phyloP scores from a whole-genome alignment of 306 rosid species.

The Quillaja saponaria region DNA sequence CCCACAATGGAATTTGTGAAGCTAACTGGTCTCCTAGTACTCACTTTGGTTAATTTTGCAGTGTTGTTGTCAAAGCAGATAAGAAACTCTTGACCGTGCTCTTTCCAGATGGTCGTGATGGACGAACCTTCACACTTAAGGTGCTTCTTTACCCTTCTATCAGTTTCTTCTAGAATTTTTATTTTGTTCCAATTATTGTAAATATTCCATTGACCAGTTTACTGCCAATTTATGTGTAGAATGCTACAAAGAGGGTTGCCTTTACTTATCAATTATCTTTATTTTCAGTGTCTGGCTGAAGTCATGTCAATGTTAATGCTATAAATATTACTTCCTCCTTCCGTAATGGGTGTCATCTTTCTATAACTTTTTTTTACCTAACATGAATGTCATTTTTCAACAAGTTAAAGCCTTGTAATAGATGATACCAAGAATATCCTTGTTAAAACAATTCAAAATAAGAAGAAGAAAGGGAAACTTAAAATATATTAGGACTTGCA shows the following conservation, averaged over 20 bases:
- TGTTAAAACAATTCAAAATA: too few species aligned
- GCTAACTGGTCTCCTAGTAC: conserved; percentile 37
- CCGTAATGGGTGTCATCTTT: too few species aligned
- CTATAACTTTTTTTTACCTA: too few species aligned
- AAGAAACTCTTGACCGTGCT: conserved; percentile 92
- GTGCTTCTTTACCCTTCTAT: conserved; percentile 41
- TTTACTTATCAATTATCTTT: neutral
- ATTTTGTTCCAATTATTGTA: neutral
- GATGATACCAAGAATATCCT: too few species aligned
- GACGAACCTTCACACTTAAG: conserved; percentile 95
- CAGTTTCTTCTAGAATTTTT: neutral
- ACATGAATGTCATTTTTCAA: too few species aligned
- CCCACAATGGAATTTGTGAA: conserved; percentile 14
- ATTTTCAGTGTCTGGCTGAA: conserved; percentile 15
- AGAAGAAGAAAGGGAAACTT: too few species aligned
- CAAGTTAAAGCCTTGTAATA: too few species aligned
- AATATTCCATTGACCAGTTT: conserved; percentile 3
- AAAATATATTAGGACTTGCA: too few species aligned
- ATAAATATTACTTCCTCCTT: neutral
- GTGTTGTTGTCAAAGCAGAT: conserved; percentile 89
- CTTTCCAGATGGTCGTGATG: conserved; percentile 96
- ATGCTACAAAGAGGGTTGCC: conserved; percentile 8
- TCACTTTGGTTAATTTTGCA: conserved; percentile 44
- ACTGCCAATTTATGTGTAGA: neutral
- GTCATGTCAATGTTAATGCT: conserved; percentile 1